Conservation (phyloP, 306 rosid genomes). For the Alnus glutinosa region DNA sequence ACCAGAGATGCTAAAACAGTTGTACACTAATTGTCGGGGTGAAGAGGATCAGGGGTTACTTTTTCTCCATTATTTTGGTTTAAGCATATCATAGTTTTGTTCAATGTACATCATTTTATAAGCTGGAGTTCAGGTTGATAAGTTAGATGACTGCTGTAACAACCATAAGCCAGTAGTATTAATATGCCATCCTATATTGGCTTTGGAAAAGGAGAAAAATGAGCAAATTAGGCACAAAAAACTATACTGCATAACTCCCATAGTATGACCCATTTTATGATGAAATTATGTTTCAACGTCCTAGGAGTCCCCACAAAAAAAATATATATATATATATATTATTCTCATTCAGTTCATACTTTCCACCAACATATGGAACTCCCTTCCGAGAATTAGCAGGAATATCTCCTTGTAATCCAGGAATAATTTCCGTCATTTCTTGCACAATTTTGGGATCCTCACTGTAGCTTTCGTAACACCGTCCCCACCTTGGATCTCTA, state of each 20-base stretch:
- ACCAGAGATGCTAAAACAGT: neutral
- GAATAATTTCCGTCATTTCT: conserved; percentile 80
- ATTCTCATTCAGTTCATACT: conserved; percentile 48
- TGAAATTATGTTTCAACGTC: neutral
- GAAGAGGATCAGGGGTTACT: neutral
- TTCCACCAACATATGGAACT: conserved; percentile 81
- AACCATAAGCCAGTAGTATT: neutral
- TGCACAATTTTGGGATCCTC: conserved; percentile 81
- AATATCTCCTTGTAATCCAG: conserved; percentile 84
- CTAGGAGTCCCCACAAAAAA: neutral
- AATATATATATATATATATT: neutral
- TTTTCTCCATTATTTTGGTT: neutral
- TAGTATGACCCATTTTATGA: neutral
- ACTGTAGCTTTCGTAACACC: conserved; percentile 98
- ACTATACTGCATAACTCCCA: neutral
- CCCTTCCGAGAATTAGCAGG: conserved; percentile 66
- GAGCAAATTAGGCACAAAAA: conserved; percentile 3
- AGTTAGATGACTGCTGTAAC: neutral
- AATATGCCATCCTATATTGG: neutral
- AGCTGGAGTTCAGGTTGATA: neutral
- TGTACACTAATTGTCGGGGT: neutral
- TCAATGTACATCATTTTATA: no score
- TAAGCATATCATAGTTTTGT: neutral
- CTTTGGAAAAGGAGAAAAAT: neutral
- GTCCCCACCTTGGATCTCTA: conserved; percentile 99